Percentiles rank a stretch among this genome's conserved stretches.
These are phyloP conservation scores for Effrenium voratum DNA, from an alignment of 73 alveolate species.

Conservation along the genomic window DNA sequence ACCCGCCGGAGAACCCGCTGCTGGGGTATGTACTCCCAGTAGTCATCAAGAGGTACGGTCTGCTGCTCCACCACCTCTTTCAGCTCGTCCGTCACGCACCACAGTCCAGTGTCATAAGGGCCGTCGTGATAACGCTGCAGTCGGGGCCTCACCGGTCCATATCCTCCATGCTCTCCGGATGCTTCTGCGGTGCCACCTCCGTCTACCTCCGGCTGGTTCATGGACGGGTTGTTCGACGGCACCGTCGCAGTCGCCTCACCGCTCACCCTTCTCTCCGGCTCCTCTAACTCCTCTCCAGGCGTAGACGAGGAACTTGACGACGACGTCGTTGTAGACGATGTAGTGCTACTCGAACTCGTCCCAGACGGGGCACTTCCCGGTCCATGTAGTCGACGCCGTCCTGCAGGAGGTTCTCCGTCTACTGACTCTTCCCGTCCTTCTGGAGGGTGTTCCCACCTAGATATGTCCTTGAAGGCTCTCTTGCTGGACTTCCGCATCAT, in stretches of 20 bases:
- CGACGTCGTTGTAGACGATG: background rate
- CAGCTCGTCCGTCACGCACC: background rate
- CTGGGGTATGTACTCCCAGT: background rate
- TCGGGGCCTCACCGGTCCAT: background rate
- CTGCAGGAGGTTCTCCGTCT: background rate
- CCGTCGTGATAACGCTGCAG: no score
- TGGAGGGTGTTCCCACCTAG: background rate
- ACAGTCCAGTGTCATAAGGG: no score
- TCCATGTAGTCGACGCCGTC: background rate
- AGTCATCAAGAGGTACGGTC: background rate
- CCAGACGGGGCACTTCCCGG: background rate
- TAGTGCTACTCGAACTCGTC: background rate
- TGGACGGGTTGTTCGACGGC: background rate
- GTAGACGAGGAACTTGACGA: background rate
- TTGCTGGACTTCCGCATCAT: background rate
- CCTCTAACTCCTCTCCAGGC: background rate
- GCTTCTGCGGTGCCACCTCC: no score
- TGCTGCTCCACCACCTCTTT: background rate
- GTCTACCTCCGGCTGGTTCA: no score
- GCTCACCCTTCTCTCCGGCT: background rate
- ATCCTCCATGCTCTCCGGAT: no score
- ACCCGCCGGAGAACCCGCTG: background rate
- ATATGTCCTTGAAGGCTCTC: background rate
- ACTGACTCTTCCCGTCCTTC: background rate
- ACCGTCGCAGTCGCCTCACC: no score